Evolutionary conservation across 1,284 basidiomycete genomes (phyloP).

Genomic region (Ceratobasidium theobromae): DNA sequence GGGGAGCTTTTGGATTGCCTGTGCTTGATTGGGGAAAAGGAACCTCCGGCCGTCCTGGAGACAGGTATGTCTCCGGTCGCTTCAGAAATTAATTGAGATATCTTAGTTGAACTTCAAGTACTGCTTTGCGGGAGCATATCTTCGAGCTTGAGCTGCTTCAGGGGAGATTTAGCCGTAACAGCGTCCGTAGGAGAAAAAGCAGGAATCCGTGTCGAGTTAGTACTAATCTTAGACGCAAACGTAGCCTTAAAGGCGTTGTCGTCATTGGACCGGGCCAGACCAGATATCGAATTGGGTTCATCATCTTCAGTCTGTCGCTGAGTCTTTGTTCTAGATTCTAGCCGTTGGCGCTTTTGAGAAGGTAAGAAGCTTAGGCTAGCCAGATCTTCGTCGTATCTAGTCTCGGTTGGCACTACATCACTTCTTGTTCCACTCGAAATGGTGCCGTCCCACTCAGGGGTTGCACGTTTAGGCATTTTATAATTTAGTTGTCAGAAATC

Average conservation of each 20-base stretch:
- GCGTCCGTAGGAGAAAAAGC: background rate
- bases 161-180: background rate
- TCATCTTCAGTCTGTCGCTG: background rate
- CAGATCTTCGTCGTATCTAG: too few relatives aligned
- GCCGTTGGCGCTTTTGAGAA: constrained; percentile 4
- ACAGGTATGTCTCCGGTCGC: background rate
- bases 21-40: background rate
- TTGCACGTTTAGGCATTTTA: too few relatives aligned
- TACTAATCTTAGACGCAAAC: background rate
- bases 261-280: background rate
- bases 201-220: background rate
- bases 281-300: background rate
- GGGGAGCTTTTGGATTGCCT: constrained; percentile 35
- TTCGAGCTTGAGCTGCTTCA: constrained; percentile 19
- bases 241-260: background rate
- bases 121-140: too few relatives aligned
- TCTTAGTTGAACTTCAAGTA: too few relatives aligned
- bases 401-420: too few relatives aligned
- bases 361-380: background rate
- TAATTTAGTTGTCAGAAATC: too few relatives aligned
- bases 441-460: too few relatives aligned
- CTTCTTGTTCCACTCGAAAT: too few relatives aligned
- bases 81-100: background rate
- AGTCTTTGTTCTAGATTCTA: background rate
- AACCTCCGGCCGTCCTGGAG: background rate